A percentile compares a stretch with the other conserved stretches of the same genome.
Evolutionary conservation across 1,284 basidiomycete species (phyloP).

Genomic region (Tausonia pullulans): DNA sequence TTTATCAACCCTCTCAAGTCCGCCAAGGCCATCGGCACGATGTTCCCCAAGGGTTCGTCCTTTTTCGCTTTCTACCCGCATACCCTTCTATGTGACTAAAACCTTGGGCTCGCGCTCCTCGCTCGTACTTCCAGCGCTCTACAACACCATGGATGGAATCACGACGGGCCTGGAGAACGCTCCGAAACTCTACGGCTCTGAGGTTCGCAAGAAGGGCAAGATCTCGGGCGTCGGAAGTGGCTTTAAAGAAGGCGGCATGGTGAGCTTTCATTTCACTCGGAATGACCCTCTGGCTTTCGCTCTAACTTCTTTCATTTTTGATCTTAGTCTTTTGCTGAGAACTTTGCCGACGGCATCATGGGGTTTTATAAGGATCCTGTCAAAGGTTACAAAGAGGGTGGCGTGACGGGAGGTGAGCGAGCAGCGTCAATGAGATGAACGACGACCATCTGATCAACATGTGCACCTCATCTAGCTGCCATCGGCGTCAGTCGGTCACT

Average conservation of each 20-base stretch:
- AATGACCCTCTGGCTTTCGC: too few species aligned
- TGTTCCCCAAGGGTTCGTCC: conserved; percentile 36
- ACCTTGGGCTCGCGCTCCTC: conserved; percentile 5
- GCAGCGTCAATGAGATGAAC: too few species aligned
- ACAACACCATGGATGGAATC: conserved; percentile 39
- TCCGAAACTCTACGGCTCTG: conserved; percentile 40
- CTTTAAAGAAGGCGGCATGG: conserved; percentile 41
- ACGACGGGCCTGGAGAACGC: conserved; percentile 41
- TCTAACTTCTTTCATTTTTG: too few species aligned
- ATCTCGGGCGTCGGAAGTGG: conserved; percentile 40
- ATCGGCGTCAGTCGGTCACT: too few species aligned
- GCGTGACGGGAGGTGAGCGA: too few species aligned
- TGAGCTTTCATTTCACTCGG: too few species aligned
- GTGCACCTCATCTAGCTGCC: too few species aligned
- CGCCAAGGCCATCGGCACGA: conserved; percentile 40
- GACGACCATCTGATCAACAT: too few species aligned
- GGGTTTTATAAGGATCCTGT: not conserved
- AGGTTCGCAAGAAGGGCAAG: conserved; percentile 35
- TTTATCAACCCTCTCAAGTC: conserved; percentile 29
- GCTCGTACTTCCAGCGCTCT: conserved; percentile 30
- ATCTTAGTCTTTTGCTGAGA: not conserved
- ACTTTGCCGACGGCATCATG: not conserved
- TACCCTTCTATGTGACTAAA: not conserved
- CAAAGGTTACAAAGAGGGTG: not conserved
- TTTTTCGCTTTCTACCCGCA: too few species aligned